Base-by-base conservation (phyloP, 2,329 filamentous ascomycete genomes). In the Ampelomyces quisqualis region DNA sequence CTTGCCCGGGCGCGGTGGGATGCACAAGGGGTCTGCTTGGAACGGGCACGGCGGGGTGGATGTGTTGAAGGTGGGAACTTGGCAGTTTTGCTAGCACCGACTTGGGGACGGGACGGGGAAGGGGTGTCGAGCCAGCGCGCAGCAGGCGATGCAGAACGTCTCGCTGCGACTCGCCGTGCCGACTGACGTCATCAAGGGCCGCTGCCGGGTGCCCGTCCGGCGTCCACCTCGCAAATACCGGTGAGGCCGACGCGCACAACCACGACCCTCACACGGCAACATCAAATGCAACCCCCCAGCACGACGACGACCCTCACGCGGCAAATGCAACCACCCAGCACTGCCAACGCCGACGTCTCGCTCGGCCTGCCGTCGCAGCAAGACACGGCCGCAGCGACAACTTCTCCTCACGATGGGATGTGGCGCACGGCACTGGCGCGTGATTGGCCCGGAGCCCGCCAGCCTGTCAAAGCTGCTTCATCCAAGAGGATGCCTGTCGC, bases 401-500 rank as follows among this genome's bases (percentile, higher is more conserved):
- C 26, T 6, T 28, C 26, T 28, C 26, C 26, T 28, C 26, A 14
- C 8, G 26, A 23, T 13, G 26, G 26, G 26, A 28, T 28, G 26
- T 13, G 26, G 26, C 26, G 10, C 23, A 26, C 5, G 6, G 15
- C n/a, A 14, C 26, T 22, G 15, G 3, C 13, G 8, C 9, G 14
- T 24, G 10, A 35, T 35, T 35, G 31, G 31, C 20, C 18, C 31
- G n/a, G 20, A 13, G 8, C 14, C 22, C 33, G 7, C 22, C 13
- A 27, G n/a, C 33, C 19, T 35, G 21, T 35, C 22, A 35, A 10
- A 35, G 9, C 22, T 15, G 33, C 29, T 8, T 17, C 22, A 19
- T 35, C 22, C 5, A 26, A 35, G 14, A 18, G 29, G 15, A 26
- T 27, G 22, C 4, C 21, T 24, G 33, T 35, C 33, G 33, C 33